Evolutionary conservation across 805 yeast species (phyloP).

Genomic region (Starmerella khaoyaiensis): DNA sequence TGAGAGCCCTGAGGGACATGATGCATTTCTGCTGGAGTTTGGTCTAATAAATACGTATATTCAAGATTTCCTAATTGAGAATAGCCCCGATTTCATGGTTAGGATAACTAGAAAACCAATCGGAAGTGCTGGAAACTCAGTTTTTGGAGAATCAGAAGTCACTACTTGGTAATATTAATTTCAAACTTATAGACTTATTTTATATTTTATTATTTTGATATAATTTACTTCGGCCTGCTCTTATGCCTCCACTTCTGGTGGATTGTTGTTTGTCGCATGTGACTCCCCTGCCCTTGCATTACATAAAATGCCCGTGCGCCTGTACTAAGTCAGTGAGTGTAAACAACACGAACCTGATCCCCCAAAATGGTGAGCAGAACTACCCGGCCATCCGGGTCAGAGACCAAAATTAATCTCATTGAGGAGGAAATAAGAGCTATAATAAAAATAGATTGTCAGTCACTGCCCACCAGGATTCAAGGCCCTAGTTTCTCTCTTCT

Average conservation of each 20-base stretch:
- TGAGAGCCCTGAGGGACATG: conserved; percentile 93
- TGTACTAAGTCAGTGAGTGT: too few species aligned
- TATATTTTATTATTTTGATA: too few species aligned
- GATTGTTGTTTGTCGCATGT: too few species aligned
- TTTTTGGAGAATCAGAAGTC: conserved; percentile 88
- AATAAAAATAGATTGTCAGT: conserved; percentile 3
- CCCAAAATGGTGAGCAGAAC: too few species aligned
- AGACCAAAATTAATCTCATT: background rate
- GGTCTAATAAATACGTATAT: conserved; percentile 63
- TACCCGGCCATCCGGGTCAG: background rate
- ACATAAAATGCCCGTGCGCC: too few species aligned
- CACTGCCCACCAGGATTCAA: background rate
- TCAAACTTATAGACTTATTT: too few species aligned
- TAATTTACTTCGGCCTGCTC: too few species aligned
- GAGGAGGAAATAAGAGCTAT: conserved; percentile 1
- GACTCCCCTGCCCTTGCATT: too few species aligned
- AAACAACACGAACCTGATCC: too few species aligned
- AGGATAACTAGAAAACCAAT: conserved; percentile 37
- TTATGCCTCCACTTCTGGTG: too few species aligned
- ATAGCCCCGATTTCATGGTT: conserved; percentile 47
- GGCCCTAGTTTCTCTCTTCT: background rate
- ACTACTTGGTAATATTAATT: conserved; percentile 73
- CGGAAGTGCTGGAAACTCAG: conserved; percentile 33
- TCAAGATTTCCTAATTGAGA: conserved; percentile 45
- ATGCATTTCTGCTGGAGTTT: conserved; percentile 87